Percentiles rank a stretch among this genome's conserved stretches.
Evolutionary conservation across 108 stramenopile genomes (phyloP).

Genomic region (Cyclotella cryptica): DNA sequence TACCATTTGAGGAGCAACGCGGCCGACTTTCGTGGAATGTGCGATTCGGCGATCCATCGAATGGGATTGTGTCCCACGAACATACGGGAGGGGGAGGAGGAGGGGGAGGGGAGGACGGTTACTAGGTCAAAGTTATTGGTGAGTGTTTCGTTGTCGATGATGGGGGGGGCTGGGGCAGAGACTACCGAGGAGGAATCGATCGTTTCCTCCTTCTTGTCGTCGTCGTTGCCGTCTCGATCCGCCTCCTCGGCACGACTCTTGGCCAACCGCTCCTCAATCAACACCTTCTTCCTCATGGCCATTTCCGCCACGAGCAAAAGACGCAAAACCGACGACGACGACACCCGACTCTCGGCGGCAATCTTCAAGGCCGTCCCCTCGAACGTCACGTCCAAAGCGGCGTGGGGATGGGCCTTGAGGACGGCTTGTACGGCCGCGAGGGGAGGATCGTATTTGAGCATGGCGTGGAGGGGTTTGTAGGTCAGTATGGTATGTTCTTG

Average conservation of each 20-base stretch:
- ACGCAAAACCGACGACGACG: slow-evolving; percentile 17
- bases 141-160: neutral
- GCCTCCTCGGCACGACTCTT: neutral
- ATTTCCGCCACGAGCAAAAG: slow-evolving; percentile 40
- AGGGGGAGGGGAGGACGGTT: neutral
- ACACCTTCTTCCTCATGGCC: slow-evolving; percentile 38
- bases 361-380: slow-evolving; percentile 43
- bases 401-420: slow-evolving; percentile 30
- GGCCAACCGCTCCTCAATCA: neutral
- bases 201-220: neutral
- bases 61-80: slow-evolving; percentile 47
- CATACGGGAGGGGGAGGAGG: neutral
- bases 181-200: neutral
- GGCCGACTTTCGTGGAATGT: slow-evolving; percentile 69
- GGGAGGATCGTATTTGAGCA: slow-evolving; percentile 36
- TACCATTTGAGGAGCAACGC: slow-evolving; percentile 53
- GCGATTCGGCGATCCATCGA: slow-evolving; percentile 54
- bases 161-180: too few relatives aligned
- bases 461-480: slow-evolving; percentile 43
- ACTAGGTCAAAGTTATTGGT: neutral
- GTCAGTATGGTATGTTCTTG: slow-evolving; percentile 10
- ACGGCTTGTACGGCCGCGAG: slow-evolving; percentile 34
- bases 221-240: neutral
- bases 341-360: slow-evolving; percentile 33
- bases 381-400: slow-evolving; percentile 34